Evolutionary conservation across 192 early-diverging fungal genomes (phyloP).

Genomic region (Podila clonocystis): DNA sequence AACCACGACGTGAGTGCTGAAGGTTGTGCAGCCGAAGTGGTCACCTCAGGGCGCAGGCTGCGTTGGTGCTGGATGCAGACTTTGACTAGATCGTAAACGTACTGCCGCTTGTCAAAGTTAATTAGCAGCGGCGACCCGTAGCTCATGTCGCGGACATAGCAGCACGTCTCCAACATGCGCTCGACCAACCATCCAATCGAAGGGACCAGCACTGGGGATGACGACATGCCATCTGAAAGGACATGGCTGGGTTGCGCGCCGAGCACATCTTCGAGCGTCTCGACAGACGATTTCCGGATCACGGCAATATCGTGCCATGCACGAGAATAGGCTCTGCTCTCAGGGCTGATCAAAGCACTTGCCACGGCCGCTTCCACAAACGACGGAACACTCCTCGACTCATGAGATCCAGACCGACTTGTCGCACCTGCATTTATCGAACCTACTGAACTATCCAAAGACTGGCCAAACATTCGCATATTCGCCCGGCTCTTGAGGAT

Average conservation of each 20-base stretch:
- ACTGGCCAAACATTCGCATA: conserved; percentile 33
- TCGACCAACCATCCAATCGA: conserved; percentile 80
- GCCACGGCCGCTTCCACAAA: conserved; percentile 78
- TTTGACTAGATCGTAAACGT: conserved; percentile 65
- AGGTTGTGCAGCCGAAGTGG: background rate
- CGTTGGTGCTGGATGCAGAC: conserved; percentile 35
- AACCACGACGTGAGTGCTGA: conserved; percentile 47
- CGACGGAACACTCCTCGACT: conserved; percentile 59
- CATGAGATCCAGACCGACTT: background rate
- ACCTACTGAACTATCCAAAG: conserved; percentile 12
- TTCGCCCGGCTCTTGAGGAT: conserved; percentile 60
- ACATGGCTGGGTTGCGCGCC: background rate
- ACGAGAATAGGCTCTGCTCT: conserved; percentile 69
- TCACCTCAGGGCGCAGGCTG: background rate
- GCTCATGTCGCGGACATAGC: conserved; percentile 67
- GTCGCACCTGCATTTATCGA: background rate
- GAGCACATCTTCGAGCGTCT: conserved; percentile 61
- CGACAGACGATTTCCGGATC: conserved; percentile 62
- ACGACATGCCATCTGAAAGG: background rate
- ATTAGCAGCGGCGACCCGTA: conserved; percentile 65
- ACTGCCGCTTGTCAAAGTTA: conserved; percentile 76
- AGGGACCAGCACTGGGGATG: conserved; percentile 61
- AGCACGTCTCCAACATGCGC: conserved; percentile 75
- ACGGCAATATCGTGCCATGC: conserved; percentile 71
- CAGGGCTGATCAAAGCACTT: conserved; percentile 76